Evolutionary conservation across 2,329 filamentous ascomycete genomes (phyloP), one percentile per base, ranked within the genome.

Genomic region (Tolypocladium inflatum): DNA sequence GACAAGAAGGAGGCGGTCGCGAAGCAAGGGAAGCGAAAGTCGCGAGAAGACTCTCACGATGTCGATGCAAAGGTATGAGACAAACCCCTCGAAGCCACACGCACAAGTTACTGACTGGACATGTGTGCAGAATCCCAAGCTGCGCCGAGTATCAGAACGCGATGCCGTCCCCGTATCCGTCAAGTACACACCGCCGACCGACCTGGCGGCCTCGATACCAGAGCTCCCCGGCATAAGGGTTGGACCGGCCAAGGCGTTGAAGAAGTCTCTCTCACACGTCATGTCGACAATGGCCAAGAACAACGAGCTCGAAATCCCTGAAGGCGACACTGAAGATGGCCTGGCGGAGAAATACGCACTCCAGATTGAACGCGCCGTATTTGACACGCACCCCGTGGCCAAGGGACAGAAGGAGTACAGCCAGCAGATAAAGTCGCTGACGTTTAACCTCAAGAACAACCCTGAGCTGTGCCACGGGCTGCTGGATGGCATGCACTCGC

Each of bases 391-490:
- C 58, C 76, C 78, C 0, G 74, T 73, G 39, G 70, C 64, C 48
- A 74, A 72, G 62, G 71, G 71, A 17, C 75, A 78, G 30, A 76
- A 76, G 59, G 76, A 84, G 55, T 85, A 84, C 64, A 76, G 69
- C 17, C 75, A 76, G 39, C 84, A 96, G 72, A 82, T 91, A 65
- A 86, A 91, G 62, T 85, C 87, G 51, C 82, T 99, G 63, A 78
- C 85, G 54, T 89, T 90, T 74, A 97, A 97, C 74, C 78, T 97
- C 60, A 96, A 96, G 80, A 87, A 86, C 68, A 99, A 99, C 71
- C 75, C 85, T 57, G 85, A 91, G 64, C 78, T 99, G 51, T 84
- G 89, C 56, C 82, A 87, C 66, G 84, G 88, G 45, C 77, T 99
- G 56, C 77, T 97, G n/a, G 82, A 83, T 61, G 83, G 85, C 56